phyloP scores from a whole-genome alignment of 2,329 filamentous ascomycete species.

The Mollisiaceae sp. region DNA sequence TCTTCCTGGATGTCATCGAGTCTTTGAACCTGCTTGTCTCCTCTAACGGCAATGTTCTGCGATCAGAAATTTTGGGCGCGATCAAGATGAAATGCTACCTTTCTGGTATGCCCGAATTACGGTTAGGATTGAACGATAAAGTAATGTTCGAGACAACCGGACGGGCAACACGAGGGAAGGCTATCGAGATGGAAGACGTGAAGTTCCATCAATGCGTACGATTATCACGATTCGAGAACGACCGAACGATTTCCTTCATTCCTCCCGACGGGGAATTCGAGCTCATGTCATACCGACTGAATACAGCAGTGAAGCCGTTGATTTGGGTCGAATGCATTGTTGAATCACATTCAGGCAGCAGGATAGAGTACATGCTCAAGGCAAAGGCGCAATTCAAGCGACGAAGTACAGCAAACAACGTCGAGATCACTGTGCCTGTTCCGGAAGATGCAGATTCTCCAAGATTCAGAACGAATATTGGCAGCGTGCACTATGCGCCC shows the following conservation, averaged over 20 bases:
- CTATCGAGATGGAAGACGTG: constrained; percentile 99
- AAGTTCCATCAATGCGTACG: constrained; percentile 99
- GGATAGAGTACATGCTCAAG: constrained; percentile 99
- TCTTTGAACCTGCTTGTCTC: constrained; percentile 95
- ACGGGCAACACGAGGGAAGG: constrained; percentile 90
- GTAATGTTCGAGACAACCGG: constrained; percentile 99
- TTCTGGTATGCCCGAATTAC: constrained; percentile 95
- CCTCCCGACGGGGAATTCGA: constrained; percentile 98
- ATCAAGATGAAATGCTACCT: constrained; percentile 99
- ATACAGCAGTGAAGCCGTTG: constrained; percentile 96
- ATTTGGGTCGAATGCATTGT: constrained; percentile 99
- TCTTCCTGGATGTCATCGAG: constrained; percentile 97
- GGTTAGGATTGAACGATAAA: constrained; percentile 95
- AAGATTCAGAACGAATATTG: constrained; percentile 96
- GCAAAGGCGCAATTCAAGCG: constrained; percentile 98
- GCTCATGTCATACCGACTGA: constrained; percentile 98
- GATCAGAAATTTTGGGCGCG: constrained; percentile 94
- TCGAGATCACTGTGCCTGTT: constrained; percentile 96
- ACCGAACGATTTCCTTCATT: constrained; percentile 98
- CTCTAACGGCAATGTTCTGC: constrained; percentile 90
- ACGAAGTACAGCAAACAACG: constrained; percentile 96
- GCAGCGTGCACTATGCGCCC: constrained; percentile 94
- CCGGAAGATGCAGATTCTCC: constrained; percentile 97
- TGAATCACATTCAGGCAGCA: constrained; percentile 90
- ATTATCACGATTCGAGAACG: constrained; percentile 95